Evolutionary conservation across 164 flowering plant genomes (phyloP).

Genomic region (Dillenia turbinata): DNA sequence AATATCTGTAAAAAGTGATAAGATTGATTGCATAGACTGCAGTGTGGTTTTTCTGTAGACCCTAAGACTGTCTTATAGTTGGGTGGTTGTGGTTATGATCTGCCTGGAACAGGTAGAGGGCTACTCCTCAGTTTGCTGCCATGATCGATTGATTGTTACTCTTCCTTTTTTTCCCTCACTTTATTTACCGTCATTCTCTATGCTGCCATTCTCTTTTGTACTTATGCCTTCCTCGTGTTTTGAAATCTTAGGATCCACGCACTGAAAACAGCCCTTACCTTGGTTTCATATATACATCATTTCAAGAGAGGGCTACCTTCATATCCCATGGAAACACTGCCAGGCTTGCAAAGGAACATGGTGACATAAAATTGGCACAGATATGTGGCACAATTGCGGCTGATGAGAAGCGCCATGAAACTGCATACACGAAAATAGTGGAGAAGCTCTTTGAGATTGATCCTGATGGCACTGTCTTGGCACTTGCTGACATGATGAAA

Average conservation of each 20-base stretch:
- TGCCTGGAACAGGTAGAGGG: not conserved
- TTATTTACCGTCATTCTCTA: too few species aligned
- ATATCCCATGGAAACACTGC: slow-evolving; percentile 55
- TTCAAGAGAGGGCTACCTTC: slow-evolving; percentile 55
- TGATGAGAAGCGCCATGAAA: slow-evolving; percentile 56
- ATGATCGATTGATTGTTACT: too few species aligned
- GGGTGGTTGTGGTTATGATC: too few species aligned
- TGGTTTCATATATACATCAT: slow-evolving; percentile 53
- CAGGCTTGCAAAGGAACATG: slow-evolving; percentile 38
- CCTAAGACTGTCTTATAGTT: too few species aligned
- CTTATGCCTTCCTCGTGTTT: not conserved
- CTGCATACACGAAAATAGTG: slow-evolving; percentile 49
- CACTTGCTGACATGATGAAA: slow-evolving; percentile 55
- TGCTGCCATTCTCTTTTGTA: not conserved
- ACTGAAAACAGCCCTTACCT: slow-evolving; percentile 51
- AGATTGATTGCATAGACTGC: too few species aligned
- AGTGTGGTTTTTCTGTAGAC: too few species aligned
- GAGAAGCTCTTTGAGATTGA: slow-evolving; percentile 52
- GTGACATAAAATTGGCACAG: slow-evolving; percentile 47
- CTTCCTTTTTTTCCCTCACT: too few species aligned
- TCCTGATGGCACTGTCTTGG: slow-evolving; percentile 36
- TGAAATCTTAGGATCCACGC: slow-evolving; percentile 28
- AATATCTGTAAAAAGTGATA: too few species aligned
- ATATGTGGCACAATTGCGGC: slow-evolving; percentile 51
- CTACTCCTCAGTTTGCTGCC: not conserved